Evolutionary conservation across 2,329 filamentous ascomycete genomes (phyloP).

Genomic region (Trichophaea hybrida): DNA sequence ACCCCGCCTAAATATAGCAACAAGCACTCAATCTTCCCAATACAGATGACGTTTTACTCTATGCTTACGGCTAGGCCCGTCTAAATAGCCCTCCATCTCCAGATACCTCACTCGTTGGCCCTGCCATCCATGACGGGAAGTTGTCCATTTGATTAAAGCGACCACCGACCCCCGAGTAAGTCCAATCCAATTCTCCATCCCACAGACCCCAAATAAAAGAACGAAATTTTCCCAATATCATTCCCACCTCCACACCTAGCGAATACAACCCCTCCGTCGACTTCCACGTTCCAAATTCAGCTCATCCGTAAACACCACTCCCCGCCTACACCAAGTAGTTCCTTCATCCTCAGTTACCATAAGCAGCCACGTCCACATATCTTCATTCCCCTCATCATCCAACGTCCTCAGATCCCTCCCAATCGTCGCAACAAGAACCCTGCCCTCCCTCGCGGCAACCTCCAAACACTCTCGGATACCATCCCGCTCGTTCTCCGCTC

Average conservation of each 20-base stretch:
- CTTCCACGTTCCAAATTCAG: background rate
- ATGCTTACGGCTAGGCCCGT: too few relatives aligned
- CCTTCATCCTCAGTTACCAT: background rate
- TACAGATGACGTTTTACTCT: too few relatives aligned
- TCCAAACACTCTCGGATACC: background rate
- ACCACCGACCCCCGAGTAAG: too few relatives aligned
- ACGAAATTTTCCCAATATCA: too few relatives aligned
- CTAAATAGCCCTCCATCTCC: too few relatives aligned
- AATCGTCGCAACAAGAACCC: background rate
- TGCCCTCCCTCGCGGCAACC: background rate
- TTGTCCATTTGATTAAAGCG: too few relatives aligned
- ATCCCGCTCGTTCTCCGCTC: background rate
- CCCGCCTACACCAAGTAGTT: background rate
- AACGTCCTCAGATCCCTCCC: background rate
- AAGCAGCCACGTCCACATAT: background rate
- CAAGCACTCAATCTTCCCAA: too few relatives aligned
- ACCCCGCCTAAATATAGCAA: too few relatives aligned
- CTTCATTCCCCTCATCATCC: background rate
- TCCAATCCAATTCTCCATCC: too few relatives aligned
- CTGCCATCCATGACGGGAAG: too few relatives aligned
- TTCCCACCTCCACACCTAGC: background rate
- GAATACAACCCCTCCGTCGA: background rate
- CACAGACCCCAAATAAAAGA: too few relatives aligned
- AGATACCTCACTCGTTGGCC: too few relatives aligned
- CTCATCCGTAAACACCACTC: background rate